These are phyloP conservation scores for Chrysoporthe austroafricana DNA, from an alignment of 2,329 filamentous ascomycete genomes.

Conservation along the genomic window DNA sequence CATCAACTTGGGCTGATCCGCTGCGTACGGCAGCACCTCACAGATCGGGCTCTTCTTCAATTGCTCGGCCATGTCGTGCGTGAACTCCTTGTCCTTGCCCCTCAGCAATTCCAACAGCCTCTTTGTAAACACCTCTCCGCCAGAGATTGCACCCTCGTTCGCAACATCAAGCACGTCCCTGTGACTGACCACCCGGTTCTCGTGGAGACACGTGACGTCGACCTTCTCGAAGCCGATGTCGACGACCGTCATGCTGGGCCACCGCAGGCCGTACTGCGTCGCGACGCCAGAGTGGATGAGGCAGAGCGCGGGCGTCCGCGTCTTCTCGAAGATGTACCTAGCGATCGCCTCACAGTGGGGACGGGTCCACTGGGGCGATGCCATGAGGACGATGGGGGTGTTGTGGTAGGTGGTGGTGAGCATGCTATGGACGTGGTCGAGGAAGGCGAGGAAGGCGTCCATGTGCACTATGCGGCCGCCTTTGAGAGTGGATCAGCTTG, in stretches of 20 bases:
- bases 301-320: constrained; percentile 89
- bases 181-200: constrained; percentile 74
- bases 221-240: constrained; percentile 93
- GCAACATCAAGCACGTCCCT: constrained; percentile 58
- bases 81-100: constrained; percentile 57
- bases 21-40: constrained; percentile 65
- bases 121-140: constrained; percentile 85
- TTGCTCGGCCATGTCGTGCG: constrained; percentile 70
- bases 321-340: constrained; percentile 96
- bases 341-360: constrained; percentile 86
- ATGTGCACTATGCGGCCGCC: constrained; percentile 87
- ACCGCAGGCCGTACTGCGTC: constrained; percentile 79
- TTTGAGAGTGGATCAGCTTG: constrained; percentile 33
- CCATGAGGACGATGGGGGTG: constrained; percentile 89
- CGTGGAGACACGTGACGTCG: constrained; percentile 87
- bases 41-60: constrained; percentile 69
- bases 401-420: constrained; percentile 94
- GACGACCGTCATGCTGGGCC: constrained; percentile 79
- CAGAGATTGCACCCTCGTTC: constrained; percentile 61
- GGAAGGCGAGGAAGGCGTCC: constrained; percentile 89
- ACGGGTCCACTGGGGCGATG: constrained; percentile 87
- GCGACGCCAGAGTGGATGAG: constrained; percentile 89
- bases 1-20: constrained; percentile 49
- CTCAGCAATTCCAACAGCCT: constrained; percentile 68
- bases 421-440: constrained; percentile 88